Evolutionary conservation across 2,329 filamentous ascomycete genomes (phyloP).

Genomic region (Nemania sp.): DNA sequence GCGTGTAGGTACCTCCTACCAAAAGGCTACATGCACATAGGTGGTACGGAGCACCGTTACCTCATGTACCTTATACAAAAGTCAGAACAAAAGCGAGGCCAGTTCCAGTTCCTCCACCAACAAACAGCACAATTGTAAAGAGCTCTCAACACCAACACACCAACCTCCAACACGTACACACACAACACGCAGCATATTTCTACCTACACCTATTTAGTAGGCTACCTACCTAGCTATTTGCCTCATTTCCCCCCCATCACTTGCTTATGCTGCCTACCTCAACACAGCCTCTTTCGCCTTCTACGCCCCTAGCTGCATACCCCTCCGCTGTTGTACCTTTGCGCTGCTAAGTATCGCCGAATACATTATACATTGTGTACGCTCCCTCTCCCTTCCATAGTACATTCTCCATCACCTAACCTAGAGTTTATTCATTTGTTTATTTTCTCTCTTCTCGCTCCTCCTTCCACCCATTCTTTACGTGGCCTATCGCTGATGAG

Average conservation of each 20-base stretch:
- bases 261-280: no score
- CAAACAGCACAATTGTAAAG: neutral
- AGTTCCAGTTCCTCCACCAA: conserved; percentile 18
- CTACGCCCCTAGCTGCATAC: neutral
- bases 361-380: neutral
- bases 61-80: no score
- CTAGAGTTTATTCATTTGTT: neutral
- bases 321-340: neutral
- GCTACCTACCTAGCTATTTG: no score
- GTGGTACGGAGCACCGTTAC: neutral
- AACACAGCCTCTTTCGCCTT: neutral
- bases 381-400: neutral
- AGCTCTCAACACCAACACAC: neutral
- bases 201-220: no score
- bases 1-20: neutral
- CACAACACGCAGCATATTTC: no score
- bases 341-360: neutral
- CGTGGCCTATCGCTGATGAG: conserved; percentile 6
- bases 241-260: no score
- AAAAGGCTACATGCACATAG: neutral
- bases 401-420: neutral
- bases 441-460: neutral
- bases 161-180: no score
- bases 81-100: neutral
- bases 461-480: no score